Evolutionary conservation across 192 early-diverging fungal species (phyloP).

Genomic region (Coemansia sp.): DNA sequence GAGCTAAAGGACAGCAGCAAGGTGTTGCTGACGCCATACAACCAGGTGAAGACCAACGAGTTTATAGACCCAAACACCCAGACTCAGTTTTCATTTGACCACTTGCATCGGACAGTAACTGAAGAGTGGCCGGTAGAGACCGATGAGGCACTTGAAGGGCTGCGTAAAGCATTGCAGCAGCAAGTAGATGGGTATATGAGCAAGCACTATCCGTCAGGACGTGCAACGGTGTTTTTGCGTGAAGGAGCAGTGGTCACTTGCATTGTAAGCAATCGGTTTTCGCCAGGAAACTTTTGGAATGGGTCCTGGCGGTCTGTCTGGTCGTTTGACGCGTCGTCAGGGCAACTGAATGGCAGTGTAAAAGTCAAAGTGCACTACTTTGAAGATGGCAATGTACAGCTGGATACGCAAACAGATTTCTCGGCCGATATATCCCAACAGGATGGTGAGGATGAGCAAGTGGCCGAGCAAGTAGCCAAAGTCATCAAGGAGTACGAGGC

Average conservation of each 20-base stretch:
- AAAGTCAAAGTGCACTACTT: constrained; percentile 94
- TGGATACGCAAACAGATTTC: constrained; percentile 75
- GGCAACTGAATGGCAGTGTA: constrained; percentile 66
- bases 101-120: constrained; percentile 62
- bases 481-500: constrained; percentile 70
- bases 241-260: constrained; percentile 37
- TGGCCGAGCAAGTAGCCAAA: constrained; percentile 61
- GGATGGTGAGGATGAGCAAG: constrained; percentile 2
- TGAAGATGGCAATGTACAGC: constrained; percentile 98
- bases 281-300: constrained; percentile 94
- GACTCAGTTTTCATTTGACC: constrained; percentile 75
- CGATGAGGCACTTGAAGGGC: constrained; percentile 7
- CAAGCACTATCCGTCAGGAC: constrained; percentile 81
- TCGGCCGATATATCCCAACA: constrained; percentile 19
- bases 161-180: constrained; percentile 61
- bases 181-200: constrained; percentile 62
- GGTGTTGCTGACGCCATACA: constrained; percentile 74
- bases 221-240: constrained; percentile 57
- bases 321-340: constrained; percentile 60
- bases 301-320: constrained; percentile 90
- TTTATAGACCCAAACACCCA: constrained; percentile 76
- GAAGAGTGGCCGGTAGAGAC: constrained; percentile 12
- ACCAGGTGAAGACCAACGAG: constrained; percentile 59
- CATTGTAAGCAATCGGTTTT: constrained; percentile 91
- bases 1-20: constrained; percentile 59